phyloP scores from a whole-genome alignment of 768 basidiomycete genomes.

The Suillus weaverae region DNA sequence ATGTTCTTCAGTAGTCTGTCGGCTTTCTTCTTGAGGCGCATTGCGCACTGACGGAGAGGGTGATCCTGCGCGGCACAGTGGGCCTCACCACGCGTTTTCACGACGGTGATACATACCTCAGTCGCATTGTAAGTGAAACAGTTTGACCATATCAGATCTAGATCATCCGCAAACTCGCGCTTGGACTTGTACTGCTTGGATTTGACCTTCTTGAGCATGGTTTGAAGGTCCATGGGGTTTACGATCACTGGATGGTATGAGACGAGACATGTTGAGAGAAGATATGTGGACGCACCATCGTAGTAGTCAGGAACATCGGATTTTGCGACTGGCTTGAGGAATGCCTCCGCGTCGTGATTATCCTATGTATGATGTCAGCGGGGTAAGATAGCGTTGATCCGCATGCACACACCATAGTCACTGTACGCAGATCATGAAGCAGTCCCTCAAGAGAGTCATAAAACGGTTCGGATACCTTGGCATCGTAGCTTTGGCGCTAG shows the following conservation, averaged over 20 bases:
- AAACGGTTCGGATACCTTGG: slow-evolving; percentile 83
- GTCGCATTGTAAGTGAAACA: slow-evolving; percentile 90
- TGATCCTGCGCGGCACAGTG: slow-evolving; percentile 59
- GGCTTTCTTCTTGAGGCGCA: slow-evolving; percentile 80
- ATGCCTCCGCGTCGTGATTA: slow-evolving; percentile 90
- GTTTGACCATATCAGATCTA: slow-evolving; percentile 97
- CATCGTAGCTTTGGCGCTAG: slow-evolving; percentile 53
- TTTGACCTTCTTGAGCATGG: slow-evolving; percentile 94
- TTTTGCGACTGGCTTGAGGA: slow-evolving; percentile 90
- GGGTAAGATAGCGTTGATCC: slow-evolving; percentile 24
- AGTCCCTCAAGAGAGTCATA: slow-evolving; percentile 93
- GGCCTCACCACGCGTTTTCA: not conserved
- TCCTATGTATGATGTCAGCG: slow-evolving; percentile 46
- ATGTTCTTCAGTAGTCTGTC: slow-evolving; percentile 85
- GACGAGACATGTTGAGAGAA: slow-evolving; percentile 5
- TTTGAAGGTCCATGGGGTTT: slow-evolving; percentile 93
- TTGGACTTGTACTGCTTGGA: slow-evolving; percentile 90
- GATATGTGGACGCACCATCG: slow-evolving; percentile 57
- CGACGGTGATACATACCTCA: slow-evolving; percentile 59
- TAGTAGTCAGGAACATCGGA: slow-evolving; percentile 92
- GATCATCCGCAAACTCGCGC: slow-evolving; percentile 88
- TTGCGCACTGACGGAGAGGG: slow-evolving; percentile 80
- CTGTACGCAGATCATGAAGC: slow-evolving; percentile 78
- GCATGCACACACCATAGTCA: slow-evolving; percentile 51
- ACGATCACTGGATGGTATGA: slow-evolving; percentile 67